Evolutionary conservation across 306 rosid species (phyloP), one percentile per base, ranked within the genome.

Genomic region (Quercus variabilis): DNA sequence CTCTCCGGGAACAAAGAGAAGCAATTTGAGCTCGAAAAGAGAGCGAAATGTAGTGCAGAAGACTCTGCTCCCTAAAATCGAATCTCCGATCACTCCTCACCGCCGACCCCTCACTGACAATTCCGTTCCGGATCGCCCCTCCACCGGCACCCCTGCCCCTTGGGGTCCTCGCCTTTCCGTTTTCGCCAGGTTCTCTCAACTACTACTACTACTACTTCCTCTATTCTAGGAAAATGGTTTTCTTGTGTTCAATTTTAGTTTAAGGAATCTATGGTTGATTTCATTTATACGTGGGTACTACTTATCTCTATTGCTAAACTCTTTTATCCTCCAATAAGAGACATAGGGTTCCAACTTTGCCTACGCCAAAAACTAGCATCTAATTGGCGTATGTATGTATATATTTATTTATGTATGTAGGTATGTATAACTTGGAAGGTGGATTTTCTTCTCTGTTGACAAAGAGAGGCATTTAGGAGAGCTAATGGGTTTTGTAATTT

Each of bases 91-190:
- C 6, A 92, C 97, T 74, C 90, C 91, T 49, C 79, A 75, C 23
- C 90, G 85, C 41, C 79, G 77, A 35, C 71, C 84, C 43, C 54
- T 73, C 68, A 57, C 46, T 74, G 87, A 82, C 3, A 83, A 55
- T 75, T 75, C 84, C 49, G 81, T 91, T 31, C 96, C 95, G 5
- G 83, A 91, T 59, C 95, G 98, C 21, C 99, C 99, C 7, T 74
- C 59, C 82, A 88, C 97, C 77, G 99, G 99, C 69, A 95, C 99
- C 26, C 99, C 98, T 41, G 99, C 98, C 43, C 97, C 97, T 13
- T 95, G 99, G 99, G 92, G 91, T 80, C 95, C 97, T 81, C 97
- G 97, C 83, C 87, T 92, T 62, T 94, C 99, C 1, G 94, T 94
- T 18, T 91, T 94, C 18, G 98, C 99, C 73, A 90, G 99, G 99